Evolutionary conservation across 345 rosid species (phyloP).

Genomic region (Diplotaxis tenuifolia): DNA sequence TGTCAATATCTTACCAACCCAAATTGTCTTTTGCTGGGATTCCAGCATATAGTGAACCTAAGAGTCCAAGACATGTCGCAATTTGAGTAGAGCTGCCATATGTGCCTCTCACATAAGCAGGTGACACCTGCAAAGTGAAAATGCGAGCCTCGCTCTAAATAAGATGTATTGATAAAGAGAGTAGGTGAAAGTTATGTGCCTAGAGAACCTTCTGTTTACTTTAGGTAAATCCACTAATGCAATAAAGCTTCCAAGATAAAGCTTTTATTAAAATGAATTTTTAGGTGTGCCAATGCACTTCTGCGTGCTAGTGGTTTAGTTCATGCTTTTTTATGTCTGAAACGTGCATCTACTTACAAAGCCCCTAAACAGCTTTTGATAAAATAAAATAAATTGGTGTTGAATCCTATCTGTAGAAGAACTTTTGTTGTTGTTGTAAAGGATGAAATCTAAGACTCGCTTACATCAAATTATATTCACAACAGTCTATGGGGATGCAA

Average conservation of each 20-base stretch:
- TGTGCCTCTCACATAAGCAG: slow-evolving; percentile 85
- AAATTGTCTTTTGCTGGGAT: slow-evolving; percentile 65
- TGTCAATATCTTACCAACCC: slow-evolving; percentile 63
- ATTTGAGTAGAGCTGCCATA: slow-evolving; percentile 87
- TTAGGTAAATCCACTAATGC: slow-evolving; percentile 5
- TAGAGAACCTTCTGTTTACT: slow-evolving; percentile 10
- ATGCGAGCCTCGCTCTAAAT: not conserved
- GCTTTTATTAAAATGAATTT: not conserved
- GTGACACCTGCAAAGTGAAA: slow-evolving; percentile 65
- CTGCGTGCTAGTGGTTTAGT: not conserved
- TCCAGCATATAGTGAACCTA: slow-evolving; percentile 69
- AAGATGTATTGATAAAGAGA: not conserved
- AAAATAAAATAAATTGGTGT: not conserved
- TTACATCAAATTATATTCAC: slow-evolving; percentile 8
- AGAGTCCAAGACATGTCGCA: slow-evolving; percentile 78
- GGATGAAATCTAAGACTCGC: not conserved
- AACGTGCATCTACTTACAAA: not conserved
- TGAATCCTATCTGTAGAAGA: not conserved
- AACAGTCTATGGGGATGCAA: slow-evolving; percentile 7
- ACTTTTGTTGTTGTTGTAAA: not conserved
- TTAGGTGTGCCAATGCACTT: not conserved
- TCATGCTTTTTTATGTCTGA: slow-evolving; percentile 1
- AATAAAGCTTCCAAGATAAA: slow-evolving; percentile 15
- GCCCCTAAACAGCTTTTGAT: slow-evolving; percentile 3
- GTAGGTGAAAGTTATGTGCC: not conserved